Percentiles rank a stretch among this genome's conserved stretches.
Evolutionary conservation across 306 rosid genomes (phyloP).

Genomic region (Cucurbita ficifolia): DNA sequence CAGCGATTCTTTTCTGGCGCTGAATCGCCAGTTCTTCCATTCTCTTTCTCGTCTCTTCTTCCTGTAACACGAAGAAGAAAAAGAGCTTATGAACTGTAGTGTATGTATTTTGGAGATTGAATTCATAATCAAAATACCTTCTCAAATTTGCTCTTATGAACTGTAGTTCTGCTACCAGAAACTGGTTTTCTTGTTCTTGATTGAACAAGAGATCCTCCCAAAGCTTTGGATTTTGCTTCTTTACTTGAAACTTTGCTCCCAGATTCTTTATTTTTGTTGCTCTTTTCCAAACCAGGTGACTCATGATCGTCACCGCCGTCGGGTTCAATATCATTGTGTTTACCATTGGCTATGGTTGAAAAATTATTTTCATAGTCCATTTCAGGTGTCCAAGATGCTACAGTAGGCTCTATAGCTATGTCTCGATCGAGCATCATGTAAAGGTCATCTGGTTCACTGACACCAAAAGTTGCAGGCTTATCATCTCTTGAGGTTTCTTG

Average conservation of each 20-base stretch:
- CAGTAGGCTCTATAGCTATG: conserved; percentile 33
- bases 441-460: conserved; percentile 80
- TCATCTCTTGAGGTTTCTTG: conserved; percentile 22
- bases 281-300: conserved; percentile 11
- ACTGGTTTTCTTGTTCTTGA: conserved; percentile 45
- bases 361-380: conserved; percentile 57
- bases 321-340: conserved; percentile 17
- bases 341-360: conserved; percentile 27
- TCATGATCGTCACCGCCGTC: conserved; percentile 17
- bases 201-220: conserved; percentile 36
- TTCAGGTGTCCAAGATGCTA: conserved; percentile 62
- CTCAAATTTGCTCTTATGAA: conserved; percentile 39
- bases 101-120: not conserved
- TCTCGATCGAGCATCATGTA: conserved; percentile 86
- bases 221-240: conserved; percentile 42
- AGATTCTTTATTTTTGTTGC: conserved; percentile 25
- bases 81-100: too few species aligned
- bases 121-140: conserved; percentile 37
- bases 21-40: conserved; percentile 45
- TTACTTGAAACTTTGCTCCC: conserved; percentile 38
- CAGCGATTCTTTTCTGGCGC: conserved; percentile 94
- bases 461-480: conserved; percentile 23
- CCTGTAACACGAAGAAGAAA: conserved; percentile 21
- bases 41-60: conserved; percentile 72
- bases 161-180: conserved; percentile 39